phyloP scores from a whole-genome alignment of 192 early-diverging fungal genomes.

The Umbelopsis sp. region DNA sequence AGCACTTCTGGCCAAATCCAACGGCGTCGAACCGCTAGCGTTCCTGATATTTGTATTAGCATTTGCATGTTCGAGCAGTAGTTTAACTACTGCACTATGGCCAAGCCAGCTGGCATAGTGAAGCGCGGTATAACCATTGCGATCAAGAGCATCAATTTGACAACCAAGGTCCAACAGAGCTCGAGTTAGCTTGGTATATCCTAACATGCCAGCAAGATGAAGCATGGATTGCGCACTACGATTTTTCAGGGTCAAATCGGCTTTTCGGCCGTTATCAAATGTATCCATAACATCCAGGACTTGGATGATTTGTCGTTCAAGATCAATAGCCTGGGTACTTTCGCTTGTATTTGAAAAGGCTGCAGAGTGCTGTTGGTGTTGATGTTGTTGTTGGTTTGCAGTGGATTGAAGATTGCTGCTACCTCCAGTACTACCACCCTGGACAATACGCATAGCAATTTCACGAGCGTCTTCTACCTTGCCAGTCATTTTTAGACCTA shows the following conservation, averaged over 20 bases:
- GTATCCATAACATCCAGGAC: conserved; percentile 43
- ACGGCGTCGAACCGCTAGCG: conserved; percentile 20
- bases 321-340: not conserved
- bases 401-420: conserved; percentile 19
- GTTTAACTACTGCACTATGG: conserved; percentile 50
- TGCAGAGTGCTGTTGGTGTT: conserved; percentile 33
- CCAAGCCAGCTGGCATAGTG: conserved; percentile 72
- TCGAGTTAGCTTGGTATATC: conserved; percentile 52
- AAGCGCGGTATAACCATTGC: conserved; percentile 69
- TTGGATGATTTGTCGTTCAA: conserved; percentile 47
- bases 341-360: conserved; percentile 29
- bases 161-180: conserved; percentile 49
- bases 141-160: conserved; percentile 54
- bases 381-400: conserved; percentile 34
- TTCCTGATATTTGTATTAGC: conserved; percentile 25
- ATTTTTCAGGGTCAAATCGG: conserved; percentile 41
- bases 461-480: conserved; percentile 74
- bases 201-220: conserved; percentile 67
- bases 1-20: conserved; percentile 20
- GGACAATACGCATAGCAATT: conserved; percentile 72
- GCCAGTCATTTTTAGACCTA: conserved; percentile 81
- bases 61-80: conserved; percentile 45
- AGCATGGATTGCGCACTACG: conserved; percentile 61
- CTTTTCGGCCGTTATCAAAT: conserved; percentile 39
- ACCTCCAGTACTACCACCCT: conserved; percentile 26